phyloP scores from a whole-genome alignment of 108 stramenopile species.

The Skeletonema potamos region DNA sequence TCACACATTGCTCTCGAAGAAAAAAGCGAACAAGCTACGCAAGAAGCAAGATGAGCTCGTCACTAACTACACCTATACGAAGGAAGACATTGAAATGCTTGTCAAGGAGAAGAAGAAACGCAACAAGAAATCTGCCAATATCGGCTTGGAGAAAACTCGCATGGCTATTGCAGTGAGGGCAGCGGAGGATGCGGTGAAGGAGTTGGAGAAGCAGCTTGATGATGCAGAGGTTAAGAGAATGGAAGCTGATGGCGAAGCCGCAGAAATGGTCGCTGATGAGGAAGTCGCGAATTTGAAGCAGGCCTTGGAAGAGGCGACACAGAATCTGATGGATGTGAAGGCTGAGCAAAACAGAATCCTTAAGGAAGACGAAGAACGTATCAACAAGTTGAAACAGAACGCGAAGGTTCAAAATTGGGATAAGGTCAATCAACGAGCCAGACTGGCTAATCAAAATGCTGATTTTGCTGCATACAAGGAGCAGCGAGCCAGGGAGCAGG shows the following conservation, averaged over 20 bases:
- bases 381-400: conserved; percentile 48
- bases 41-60: conserved; percentile 77
- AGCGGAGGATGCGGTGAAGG: conserved; percentile 52
- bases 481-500: conserved; percentile 45
- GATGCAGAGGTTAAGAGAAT: conserved; percentile 57
- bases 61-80: conserved; percentile 80
- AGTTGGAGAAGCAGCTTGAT: conserved; percentile 50
- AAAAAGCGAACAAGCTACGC: conserved; percentile 67
- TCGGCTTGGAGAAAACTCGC: conserved; percentile 77
- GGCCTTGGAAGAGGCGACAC: conserved; percentile 52
- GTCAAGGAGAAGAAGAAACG: conserved; percentile 69
- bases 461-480: conserved; percentile 71
- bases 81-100: conserved; percentile 76
- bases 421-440: conserved; percentile 82
- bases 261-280: conserved; percentile 26
- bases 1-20: conserved; percentile 56
- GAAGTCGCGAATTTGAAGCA: conserved; percentile 32
- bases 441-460: conserved; percentile 65
- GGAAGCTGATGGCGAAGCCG: conserved; percentile 43
- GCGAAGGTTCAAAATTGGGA: conserved; percentile 78
- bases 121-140: conserved; percentile 61
- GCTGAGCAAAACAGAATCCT: conserved; percentile 54
- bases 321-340: conserved; percentile 44
- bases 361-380: conserved; percentile 60
- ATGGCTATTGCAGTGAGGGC: conserved; percentile 77